Evolutionary conservation across 2,329 filamentous ascomycete genomes (phyloP), one percentile per base, ranked within the genome.

Genomic region (Talaromyces sp.): DNA sequence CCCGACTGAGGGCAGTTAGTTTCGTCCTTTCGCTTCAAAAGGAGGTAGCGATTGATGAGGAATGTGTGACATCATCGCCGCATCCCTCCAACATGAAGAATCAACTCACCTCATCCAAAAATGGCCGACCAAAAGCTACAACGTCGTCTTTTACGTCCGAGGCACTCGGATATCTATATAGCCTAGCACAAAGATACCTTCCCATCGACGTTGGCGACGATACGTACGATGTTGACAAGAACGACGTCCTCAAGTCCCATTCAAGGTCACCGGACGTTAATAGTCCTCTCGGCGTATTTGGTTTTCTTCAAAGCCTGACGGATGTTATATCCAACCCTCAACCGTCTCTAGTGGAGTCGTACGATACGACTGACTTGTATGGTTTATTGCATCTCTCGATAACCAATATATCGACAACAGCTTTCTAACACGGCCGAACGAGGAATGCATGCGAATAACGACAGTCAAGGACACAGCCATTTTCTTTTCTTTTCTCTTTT

Each of bases 1-100:
- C 63, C 22, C 56, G 58, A 25, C 36, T 65, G 7, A 47, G 63
- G 29, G 63, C 63, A 36, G 63, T 65, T 10, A 65, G 56, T 3
- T 65, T 65, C 53, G 40, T 65, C 15, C 58, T 65, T 17, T 49
- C 47, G n/a, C 58, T 65, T 25, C 47, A 54, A 19, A 65, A 65
- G 29, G 63, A 65, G 25, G 47, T 61, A 29, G 36, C 49, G 5
- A 4, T 15, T 19, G 17, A 53, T n/a, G 34, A 54, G 2, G 29
- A 5, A 36, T 17, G 61, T 53, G n/a, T 17, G n/a, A 13, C 27
- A n/a, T 31, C 17, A 53, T n/a, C 27, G 17, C 29, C 53, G 22
- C 53, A 54, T 34, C n/a, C 53, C 2, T 15, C 29, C 31, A 56
- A 15, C 5, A 13, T 22, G 2, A 56, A 17, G 19, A 36, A 25